Conservation (phyloP, 345 rosid genomes). For the Bruguiera sexangula region DNA sequence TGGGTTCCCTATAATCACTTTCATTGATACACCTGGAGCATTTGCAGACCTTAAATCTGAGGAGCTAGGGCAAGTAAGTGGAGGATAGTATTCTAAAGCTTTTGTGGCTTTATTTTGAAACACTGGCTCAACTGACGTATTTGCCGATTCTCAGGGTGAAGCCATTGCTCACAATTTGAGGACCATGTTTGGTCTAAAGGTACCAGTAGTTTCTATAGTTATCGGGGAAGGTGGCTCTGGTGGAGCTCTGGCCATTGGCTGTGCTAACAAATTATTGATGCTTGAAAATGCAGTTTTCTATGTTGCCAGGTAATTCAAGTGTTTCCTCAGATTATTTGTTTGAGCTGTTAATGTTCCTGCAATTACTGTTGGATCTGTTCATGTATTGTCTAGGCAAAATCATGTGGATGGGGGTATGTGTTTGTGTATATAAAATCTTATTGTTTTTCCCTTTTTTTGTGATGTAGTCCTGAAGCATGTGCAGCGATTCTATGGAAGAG, state of each 20-base stretch:
- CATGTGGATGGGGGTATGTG: not conserved
- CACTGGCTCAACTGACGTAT: conserved; percentile 22
- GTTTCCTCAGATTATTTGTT: not conserved
- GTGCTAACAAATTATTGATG: conserved; percentile 90
- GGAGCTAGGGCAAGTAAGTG: conserved; percentile 66
- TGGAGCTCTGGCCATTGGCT: conserved; percentile 96
- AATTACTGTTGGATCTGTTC: not conserved
- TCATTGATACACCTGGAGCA: conserved; percentile 85
- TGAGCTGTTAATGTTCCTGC: not conserved
- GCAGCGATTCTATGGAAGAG: conserved; percentile 94
- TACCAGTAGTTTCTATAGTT: conserved; percentile 87
- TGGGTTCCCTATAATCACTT: conserved; percentile 74
- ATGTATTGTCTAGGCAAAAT: not conserved
- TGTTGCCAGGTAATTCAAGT: conserved; percentile 76
- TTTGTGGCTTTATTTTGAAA: conserved; percentile 1
- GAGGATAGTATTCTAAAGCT: conserved; percentile 7
- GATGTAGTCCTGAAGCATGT: conserved; percentile 91
- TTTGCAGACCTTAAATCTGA: conserved; percentile 75
- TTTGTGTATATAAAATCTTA: not conserved
- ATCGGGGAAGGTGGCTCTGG: conserved; percentile 99
- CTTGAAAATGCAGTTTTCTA: conserved; percentile 95
- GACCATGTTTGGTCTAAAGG: conserved; percentile 95
- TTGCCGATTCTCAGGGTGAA: conserved; percentile 66
- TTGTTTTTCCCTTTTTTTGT: not conserved
- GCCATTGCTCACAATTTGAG: conserved; percentile 93